Conservation (phyloP, 2,329 filamentous ascomycete species). For the Juglanconis oblonga region DNA sequence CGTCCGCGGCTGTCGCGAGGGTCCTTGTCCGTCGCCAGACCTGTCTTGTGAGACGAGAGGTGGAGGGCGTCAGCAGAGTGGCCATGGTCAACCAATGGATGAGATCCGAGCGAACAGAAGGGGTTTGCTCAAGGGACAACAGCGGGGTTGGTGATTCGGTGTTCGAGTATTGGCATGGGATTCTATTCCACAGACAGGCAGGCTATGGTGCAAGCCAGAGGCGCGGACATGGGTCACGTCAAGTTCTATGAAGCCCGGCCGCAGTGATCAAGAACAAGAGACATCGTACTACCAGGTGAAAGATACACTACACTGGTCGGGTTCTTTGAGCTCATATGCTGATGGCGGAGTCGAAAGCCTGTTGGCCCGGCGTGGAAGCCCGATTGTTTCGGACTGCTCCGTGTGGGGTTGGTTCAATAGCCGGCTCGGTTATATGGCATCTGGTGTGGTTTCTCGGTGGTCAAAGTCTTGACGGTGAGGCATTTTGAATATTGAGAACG, state of each 20-base stretch:
- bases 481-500: too few relatives aligned
- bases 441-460: too few relatives aligned
- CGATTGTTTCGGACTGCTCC: not conserved
- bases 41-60: not conserved
- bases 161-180: too few relatives aligned
- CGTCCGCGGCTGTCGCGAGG: constrained; percentile 19
- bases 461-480: too few relatives aligned
- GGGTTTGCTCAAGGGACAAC: not conserved
- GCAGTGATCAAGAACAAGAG: too few relatives aligned
- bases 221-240: too few relatives aligned
- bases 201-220: too few relatives aligned
- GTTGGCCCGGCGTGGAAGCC: not conserved
- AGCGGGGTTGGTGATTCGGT: not conserved
- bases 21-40: not conserved
- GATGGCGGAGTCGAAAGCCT: not conserved
- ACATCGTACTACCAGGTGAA: too few relatives aligned
- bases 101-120: not conserved
- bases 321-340: not conserved
- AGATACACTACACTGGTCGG: too few relatives aligned
- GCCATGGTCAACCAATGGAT: not conserved
- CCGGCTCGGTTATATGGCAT: constrained; percentile 1
- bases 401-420: constrained; percentile 4
- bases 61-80: not conserved
- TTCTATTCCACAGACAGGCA: too few relatives aligned
- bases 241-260: too few relatives aligned